These are phyloP conservation scores for Cladorrhinum sp. DNA, from an alignment of 2,329 filamentous ascomycete species.

Conservation along the genomic window DNA sequence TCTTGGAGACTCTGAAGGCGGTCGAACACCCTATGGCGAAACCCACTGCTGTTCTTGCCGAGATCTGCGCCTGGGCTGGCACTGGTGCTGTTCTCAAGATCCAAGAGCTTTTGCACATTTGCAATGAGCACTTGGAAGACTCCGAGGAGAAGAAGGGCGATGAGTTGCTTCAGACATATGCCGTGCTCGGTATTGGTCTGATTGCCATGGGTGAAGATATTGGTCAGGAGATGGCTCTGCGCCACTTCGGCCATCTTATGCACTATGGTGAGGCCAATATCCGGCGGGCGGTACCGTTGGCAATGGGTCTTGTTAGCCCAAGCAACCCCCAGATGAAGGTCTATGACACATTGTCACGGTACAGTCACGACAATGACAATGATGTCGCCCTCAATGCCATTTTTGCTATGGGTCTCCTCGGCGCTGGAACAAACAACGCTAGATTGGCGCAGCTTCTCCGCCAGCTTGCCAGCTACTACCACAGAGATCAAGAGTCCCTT, in stretches of 20 bases:
- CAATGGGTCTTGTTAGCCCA: conserved; percentile 93
- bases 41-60: conserved; percentile 88
- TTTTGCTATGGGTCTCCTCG: conserved; percentile 96
- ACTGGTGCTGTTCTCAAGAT: conserved; percentile 96
- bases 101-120: conserved; percentile 94
- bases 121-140: conserved; percentile 95
- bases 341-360: conserved; percentile 94
- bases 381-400: conserved; percentile 98
- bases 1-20: conserved; percentile 92
- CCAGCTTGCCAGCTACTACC: conserved; percentile 96
- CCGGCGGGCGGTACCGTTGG: conserved; percentile 88
- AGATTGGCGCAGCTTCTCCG: conserved; percentile 89
- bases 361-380: conserved; percentile 97
- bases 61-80: conserved; percentile 97
- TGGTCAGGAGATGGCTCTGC: conserved; percentile 96
- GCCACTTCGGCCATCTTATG: conserved; percentile 97
- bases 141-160: conserved; percentile 93
- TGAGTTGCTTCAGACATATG: conserved; percentile 92
- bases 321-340: conserved; percentile 99
- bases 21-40: conserved; percentile 97
- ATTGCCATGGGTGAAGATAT: conserved; percentile 98
- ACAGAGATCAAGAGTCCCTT: conserved; percentile 89
- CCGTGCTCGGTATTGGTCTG: conserved; percentile 87
- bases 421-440: conserved; percentile 97
- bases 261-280: conserved; percentile 98